Base-by-base conservation (phyloP, 768 basidiomycete genomes). In the Leccinellum albellum region DNA sequence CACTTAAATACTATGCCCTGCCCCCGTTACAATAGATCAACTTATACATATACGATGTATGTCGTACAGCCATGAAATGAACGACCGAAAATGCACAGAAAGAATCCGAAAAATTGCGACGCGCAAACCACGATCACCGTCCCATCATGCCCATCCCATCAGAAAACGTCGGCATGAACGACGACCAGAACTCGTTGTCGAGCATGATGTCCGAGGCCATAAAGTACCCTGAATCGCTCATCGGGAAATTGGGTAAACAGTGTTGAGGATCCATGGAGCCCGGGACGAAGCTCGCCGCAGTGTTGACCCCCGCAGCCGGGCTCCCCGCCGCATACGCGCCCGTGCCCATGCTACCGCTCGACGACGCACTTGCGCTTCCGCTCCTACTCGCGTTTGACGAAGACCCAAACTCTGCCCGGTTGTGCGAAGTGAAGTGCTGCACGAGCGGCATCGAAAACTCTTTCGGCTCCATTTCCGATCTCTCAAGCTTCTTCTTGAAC, bases 161-260 rank as follows among this genome's bases (percentile, higher is more conserved):
- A 3, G 68, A 51, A 50, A 75, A 57, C 53, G 72, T 75, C 14
- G 66, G 66, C 66, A 78, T 68, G 40, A 79, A 78, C 6, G 75
- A 73, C 21, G 72, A 65, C 78, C 78, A 79, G 58, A 79, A 79
- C 9, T 73, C 71, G 26, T 72, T 67, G 55, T 79, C 78, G 42
- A 76, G 68, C 55, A 79, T 75, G 49, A 77, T 63, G 55, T 79
- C 75, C 23, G 75, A 68, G 40, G 61, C 64, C 61, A 70, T 65
- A 49, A 74, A 74, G 47, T 67, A 74, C 46, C 56, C 71, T 1
- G 67, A 62, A 35, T 72, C 71, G 37, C 52, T 61, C 61, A 68
- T 60, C 3, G 67, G 58, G 32, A 66, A 32, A 17, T 64, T 67
- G 10, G 63, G 63, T 24, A 65, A 70, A 2, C 54, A 48, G 14